Evolutionary conservation across 441 rosid species (phyloP).

Genomic region (Biscutella laevigata): DNA sequence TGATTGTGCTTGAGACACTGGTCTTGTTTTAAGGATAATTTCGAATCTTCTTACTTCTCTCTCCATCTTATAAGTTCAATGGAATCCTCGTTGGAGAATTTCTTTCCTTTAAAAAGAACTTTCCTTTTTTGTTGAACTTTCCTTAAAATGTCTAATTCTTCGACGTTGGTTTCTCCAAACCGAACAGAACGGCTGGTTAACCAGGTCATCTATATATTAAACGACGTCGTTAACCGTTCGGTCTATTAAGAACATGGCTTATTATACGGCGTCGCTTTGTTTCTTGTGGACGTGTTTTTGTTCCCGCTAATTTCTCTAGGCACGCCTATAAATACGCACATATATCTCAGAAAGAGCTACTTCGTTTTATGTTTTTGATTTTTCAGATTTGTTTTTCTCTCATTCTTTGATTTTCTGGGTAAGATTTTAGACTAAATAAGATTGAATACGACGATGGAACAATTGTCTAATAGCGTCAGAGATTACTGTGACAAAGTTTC

Average conservation of each 20-base stretch:
- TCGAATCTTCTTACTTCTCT: slow-evolving; percentile 6
- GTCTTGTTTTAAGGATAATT: slow-evolving; percentile 13
- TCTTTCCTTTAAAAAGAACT: too few relatives aligned
- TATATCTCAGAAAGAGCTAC: background rate
- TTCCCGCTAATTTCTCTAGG: slow-evolving; percentile 18
- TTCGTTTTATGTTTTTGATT: background rate
- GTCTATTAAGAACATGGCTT: background rate
- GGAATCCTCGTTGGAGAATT: too few relatives aligned
- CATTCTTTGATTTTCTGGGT: background rate
- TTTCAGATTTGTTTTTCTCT: background rate
- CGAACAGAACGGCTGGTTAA: background rate
- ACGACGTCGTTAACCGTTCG: background rate
- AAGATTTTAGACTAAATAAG: background rate
- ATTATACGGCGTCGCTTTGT: background rate
- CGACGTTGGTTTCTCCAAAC: background rate
- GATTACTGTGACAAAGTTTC: slow-evolving; percentile 24
- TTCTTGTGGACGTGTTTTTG: background rate
- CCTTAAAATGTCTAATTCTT: background rate
- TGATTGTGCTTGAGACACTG: too few relatives aligned
- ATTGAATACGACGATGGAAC: slow-evolving; percentile 14
- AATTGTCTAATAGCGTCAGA: slow-evolving; percentile 22
- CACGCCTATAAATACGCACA: background rate
- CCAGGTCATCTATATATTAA: background rate
- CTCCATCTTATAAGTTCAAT: background rate
- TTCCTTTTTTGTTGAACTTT: too few relatives aligned